phyloP scores from a whole-genome alignment of 306 rosid genomes.

The Senna tora region DNA sequence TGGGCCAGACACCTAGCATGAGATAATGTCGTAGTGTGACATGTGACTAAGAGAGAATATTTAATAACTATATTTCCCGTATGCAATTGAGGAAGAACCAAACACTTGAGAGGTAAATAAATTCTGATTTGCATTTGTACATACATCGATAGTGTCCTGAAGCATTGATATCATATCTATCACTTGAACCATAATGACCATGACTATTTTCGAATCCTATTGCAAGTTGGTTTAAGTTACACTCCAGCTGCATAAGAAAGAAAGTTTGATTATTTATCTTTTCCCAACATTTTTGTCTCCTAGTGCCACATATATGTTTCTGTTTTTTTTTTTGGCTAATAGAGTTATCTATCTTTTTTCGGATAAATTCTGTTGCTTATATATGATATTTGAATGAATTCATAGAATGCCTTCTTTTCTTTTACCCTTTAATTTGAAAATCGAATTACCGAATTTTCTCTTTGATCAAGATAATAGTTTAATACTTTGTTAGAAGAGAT shows the following conservation, averaged over 20 bases:
- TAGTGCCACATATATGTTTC: neutral
- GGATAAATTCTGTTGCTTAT: neutral
- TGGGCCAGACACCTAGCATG: too few species aligned
- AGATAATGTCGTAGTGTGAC: too few species aligned
- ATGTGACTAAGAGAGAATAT: too few species aligned
- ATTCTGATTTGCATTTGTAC: slow-evolving; percentile 29
- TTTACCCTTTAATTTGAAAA: neutral
- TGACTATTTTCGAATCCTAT: neutral
- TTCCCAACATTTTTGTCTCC: neutral
- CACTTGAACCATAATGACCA: neutral
- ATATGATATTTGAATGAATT: neutral
- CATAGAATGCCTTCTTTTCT: neutral
- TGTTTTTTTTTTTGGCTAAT: neutral
- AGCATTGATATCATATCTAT: neutral
- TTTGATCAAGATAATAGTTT: neutral
- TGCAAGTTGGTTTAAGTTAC: neutral
- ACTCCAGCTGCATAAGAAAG: neutral
- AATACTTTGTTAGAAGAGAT: neutral
- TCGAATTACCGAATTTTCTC: neutral
- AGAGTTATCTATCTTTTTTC: neutral
- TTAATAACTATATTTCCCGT: too few species aligned
- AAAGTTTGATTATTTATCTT: neutral
- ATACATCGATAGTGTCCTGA: neutral
- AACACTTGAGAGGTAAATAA: slow-evolving; percentile 80
- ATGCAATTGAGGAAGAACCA: slow-evolving; percentile 98